A percentile compares a stretch with the other conserved stretches of the same genome.
These are phyloP conservation scores for Thelonectria olida DNA, from an alignment of 2,329 filamentous ascomycete genomes.

Conservation along the genomic window DNA sequence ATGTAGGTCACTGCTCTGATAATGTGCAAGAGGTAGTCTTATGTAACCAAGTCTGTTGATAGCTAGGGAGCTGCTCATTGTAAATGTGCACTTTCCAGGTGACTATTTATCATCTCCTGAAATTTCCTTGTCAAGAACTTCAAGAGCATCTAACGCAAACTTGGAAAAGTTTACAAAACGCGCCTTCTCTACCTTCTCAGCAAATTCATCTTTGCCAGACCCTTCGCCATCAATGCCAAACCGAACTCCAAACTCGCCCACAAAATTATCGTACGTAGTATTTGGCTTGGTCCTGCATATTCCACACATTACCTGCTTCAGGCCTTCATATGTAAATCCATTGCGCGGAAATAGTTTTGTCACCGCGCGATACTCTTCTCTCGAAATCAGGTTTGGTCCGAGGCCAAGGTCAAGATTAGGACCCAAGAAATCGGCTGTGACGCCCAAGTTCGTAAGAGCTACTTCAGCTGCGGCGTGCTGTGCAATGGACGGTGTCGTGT, in stretches of 20 bases:
- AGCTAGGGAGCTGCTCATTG: too few relatives aligned
- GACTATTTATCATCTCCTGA: too few relatives aligned
- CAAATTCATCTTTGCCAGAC: neutral
- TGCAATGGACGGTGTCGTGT: constrained; percentile 21
- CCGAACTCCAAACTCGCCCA: neutral
- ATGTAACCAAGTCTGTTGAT: too few relatives aligned
- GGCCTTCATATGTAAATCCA: constrained; percentile 12
- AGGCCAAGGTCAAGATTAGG: constrained; percentile 10
- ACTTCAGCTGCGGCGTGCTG: constrained; percentile 17
- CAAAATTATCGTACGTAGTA: constrained; percentile 20
- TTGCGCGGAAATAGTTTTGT: constrained; percentile 13
- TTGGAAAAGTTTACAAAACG: neutral
- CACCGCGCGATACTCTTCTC: constrained; percentile 14
- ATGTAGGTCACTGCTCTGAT: too few relatives aligned
- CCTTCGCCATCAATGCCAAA: neutral
- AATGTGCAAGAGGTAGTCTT: too few relatives aligned
- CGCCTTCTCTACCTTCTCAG: neutral
- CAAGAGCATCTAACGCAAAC: neutral
- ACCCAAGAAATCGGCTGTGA: constrained; percentile 21
- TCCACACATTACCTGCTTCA: constrained; percentile 15
- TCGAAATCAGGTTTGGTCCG: constrained; percentile 9
- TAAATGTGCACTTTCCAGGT: too few relatives aligned
- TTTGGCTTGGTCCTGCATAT: constrained; percentile 16
- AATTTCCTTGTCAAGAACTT: neutral
- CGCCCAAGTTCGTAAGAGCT: constrained; percentile 1